Evolutionary conservation across 208 protist genomes (phyloP).

Genomic region (Balamuthia mandrillaris): DNA sequence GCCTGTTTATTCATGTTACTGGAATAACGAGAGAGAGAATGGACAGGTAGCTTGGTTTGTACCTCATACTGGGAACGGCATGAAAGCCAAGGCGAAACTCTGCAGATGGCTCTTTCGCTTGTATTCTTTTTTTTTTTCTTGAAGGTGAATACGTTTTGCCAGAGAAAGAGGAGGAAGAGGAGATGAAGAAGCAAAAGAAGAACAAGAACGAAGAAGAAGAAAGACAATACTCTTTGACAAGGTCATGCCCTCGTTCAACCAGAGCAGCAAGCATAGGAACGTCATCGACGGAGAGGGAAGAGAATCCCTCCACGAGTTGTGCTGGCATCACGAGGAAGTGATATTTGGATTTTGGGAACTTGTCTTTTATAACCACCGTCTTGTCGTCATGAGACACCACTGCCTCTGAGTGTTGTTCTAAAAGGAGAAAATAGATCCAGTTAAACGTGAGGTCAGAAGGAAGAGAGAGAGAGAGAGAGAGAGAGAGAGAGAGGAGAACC

Average conservation of each 20-base stretch:
- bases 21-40: too few relatives aligned
- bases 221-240: not conserved
- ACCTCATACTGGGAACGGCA: not conserved
- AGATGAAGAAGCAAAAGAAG: too few relatives aligned
- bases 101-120: not conserved
- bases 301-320: not conserved
- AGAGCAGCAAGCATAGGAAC: not conserved
- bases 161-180: too few relatives aligned
- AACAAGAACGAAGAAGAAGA: too few relatives aligned
- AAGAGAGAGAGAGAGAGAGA: not conserved
- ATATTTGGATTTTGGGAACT: not conserved
- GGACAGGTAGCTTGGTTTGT: too few relatives aligned
- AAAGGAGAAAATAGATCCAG: not conserved
- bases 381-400: slow-evolving; percentile 12
- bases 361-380: slow-evolving; percentile 16
- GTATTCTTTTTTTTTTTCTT: too few relatives aligned
- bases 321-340: not conserved
- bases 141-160: too few relatives aligned
- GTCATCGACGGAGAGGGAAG: not conserved
- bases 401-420: not conserved
- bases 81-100: slow-evolving; percentile 23
- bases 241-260: not conserved
- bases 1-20: too few relatives aligned
- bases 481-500: not conserved
- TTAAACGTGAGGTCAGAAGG: not conserved